Percentiles rank a stretch among this genome's conserved stretches.
Conservation (phyloP, 371 early-diverging fungal genomes). For the Mortierella sp. region DNA sequence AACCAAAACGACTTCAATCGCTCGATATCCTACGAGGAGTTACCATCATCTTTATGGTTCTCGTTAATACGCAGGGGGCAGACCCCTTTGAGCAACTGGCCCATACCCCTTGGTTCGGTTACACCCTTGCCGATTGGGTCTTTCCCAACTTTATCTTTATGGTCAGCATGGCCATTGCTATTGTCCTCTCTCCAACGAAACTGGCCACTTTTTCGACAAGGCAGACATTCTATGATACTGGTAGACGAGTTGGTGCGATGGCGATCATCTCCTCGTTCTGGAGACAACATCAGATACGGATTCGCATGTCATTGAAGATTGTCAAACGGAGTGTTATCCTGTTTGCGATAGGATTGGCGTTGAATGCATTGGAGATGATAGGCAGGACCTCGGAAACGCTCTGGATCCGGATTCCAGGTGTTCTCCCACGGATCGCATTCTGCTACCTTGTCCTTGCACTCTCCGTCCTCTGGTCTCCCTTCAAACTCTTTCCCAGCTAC, state of each 20-base stretch:
- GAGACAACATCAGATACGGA: constrained; percentile 7
- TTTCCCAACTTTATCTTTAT: constrained; percentile 67
- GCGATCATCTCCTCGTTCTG: constrained; percentile 3
- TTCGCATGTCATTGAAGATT: constrained; percentile 26
- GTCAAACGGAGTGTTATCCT: constrained; percentile 44
- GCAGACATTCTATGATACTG: too few relatives aligned
- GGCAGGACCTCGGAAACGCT: constrained; percentile 2
- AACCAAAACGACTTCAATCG: constrained; percentile 48
- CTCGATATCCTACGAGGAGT: constrained; percentile 63
- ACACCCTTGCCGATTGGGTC: constrained; percentile 62
- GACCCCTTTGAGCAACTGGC: constrained; percentile 45
- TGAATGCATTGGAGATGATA: constrained; percentile 46
- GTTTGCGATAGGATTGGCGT: constrained; percentile 50
- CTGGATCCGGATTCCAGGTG: constrained; percentile 49
- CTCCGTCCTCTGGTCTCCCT: constrained; percentile 27
- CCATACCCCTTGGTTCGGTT: constrained; percentile 61
- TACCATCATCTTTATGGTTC: constrained; percentile 61
- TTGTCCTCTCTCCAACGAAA: constrained; percentile 33
- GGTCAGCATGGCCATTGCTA: constrained; percentile 60
- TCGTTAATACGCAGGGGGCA: constrained; percentile 62
- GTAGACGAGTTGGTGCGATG: too few relatives aligned
- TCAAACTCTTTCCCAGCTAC: not conserved
- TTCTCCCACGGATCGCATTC: constrained; percentile 57
- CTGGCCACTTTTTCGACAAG: not conserved
- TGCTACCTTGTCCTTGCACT: constrained; percentile 44